phyloP scores from a whole-genome alignment of 306 rosid species.

The Pterocarpus macrocarpus region DNA sequence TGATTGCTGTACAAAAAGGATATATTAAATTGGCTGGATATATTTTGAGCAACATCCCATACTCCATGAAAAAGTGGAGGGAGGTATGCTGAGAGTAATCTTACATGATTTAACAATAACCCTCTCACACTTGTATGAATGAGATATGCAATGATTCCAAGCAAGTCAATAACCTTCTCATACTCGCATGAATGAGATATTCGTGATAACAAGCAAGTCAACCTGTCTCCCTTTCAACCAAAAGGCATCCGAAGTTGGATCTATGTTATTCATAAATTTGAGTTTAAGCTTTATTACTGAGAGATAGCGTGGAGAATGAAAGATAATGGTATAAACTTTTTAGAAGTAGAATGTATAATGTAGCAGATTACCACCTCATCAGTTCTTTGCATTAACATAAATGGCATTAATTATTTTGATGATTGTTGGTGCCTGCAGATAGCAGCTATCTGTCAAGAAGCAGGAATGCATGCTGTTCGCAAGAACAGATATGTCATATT shows the following conservation, averaged over 20 bases:
- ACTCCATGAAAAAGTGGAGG: background rate
- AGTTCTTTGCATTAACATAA: background rate
- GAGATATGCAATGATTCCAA: no score
- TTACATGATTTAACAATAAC: background rate
- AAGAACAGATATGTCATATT: conserved; percentile 95
- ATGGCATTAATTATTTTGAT: background rate
- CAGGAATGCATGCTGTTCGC: conserved; percentile 99
- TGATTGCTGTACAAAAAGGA: no score
- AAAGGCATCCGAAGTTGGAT: background rate
- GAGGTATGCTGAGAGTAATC: background rate
- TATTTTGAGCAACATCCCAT: no score
- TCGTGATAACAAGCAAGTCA: background rate
- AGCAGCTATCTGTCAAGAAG: conserved; percentile 97
- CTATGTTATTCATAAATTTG: background rate
- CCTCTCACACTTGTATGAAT: no score
- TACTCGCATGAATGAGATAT: background rate
- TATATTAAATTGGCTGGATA: no score
- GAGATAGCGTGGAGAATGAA: background rate
- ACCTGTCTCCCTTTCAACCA: background rate
- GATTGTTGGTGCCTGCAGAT: conserved; percentile 62
- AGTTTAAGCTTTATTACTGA: background rate
- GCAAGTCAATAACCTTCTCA: no score
- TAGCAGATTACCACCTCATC: background rate
- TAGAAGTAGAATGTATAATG: background rate
- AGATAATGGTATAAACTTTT: background rate